Evolutionary conservation across 495 filamentous ascomycete species (phyloP).

Genomic region (Aspergillus sclerotiicarbonarius): DNA sequence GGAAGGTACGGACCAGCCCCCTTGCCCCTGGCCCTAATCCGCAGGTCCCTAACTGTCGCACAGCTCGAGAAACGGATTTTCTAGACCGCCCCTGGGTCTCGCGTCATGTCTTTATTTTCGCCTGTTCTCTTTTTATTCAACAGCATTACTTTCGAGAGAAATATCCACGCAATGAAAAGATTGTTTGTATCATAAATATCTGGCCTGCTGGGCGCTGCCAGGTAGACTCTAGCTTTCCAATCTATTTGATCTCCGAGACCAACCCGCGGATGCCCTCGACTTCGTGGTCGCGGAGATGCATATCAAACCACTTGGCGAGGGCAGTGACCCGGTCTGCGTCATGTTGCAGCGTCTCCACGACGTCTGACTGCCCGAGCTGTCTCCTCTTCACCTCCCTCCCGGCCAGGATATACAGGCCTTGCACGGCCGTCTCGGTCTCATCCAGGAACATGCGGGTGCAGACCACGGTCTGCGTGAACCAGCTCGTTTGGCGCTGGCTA

Average conservation of each 20-base stretch:
- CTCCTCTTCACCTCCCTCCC: conserved; percentile 56
- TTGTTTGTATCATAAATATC: conserved; percentile 21
- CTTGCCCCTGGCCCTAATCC: not conserved
- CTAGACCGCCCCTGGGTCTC: conserved; percentile 25
- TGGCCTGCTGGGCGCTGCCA: not conserved
- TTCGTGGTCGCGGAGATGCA: conserved; percentile 53
- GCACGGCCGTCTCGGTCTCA: conserved; percentile 35
- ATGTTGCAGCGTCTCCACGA: conserved; percentile 44
- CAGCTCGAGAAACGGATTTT: conserved; percentile 45
- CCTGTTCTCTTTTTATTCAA: conserved; percentile 12
- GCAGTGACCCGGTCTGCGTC: conserved; percentile 55
- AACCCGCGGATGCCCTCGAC: conserved; percentile 47
- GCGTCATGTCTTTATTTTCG: conserved; percentile 11
- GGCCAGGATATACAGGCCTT: conserved; percentile 57
- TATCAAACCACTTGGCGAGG: conserved; percentile 54
- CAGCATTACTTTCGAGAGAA: conserved; percentile 17
- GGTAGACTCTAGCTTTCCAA: conserved; percentile 9
- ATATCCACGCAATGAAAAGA: conserved; percentile 20
- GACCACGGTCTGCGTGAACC: conserved; percentile 54
- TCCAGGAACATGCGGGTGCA: conserved; percentile 52
- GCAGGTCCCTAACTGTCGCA: conserved; percentile 14
- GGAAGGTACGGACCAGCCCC: conserved; percentile 62
- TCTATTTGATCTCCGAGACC: conserved; percentile 44
- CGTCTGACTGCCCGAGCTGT: conserved; percentile 49
- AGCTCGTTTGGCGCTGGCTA: conserved; percentile 42